Base-by-base conservation (phyloP, 192 early-diverging fungal species). In the Spizellomyces punctatus region DNA sequence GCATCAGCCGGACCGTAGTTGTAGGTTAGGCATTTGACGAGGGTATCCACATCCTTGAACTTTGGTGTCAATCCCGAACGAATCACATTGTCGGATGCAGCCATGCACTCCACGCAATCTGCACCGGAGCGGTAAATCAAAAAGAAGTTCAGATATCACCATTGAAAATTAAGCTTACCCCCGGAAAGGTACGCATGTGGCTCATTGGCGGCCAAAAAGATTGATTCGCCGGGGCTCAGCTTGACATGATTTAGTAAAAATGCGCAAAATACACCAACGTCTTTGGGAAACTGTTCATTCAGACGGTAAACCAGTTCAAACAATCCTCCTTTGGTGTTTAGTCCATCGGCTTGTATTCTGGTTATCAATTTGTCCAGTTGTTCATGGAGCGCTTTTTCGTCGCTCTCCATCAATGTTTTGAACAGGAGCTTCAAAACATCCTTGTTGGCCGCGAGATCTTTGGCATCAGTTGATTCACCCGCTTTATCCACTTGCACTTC, bases 101-200 rank as follows among this genome's bases (percentile, higher is more conserved):
- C 97, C 97, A 99, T 99, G 77, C 96, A 98, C 78, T 99, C 97
- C 52, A 99, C 83, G 78, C 92, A 96, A 79, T 99, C 97, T 92
- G 55, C 2, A 41, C n/a, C 27, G 27, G 27, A 36, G 27, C 27
- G 27, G 56, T 36, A 7, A 76, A 76, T 66, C 16, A 36, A 62
- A 75, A 14, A 49, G 46, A 8, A 75, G 36, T 58, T 21, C 67
- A 59, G 2, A 22, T n/a, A 58, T 17, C 58, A 22, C 14, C 59
- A 50, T 54, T 45, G 0, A 0, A n/a, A 67, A 58, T 6, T 16
- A 63, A 6, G 70, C 72, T 17, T 41, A 91, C 91, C 92, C 79
- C 95, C 95, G 59, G 88, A 94, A 52, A 98, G 74, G 66, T 99
- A 99, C 1, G 97, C 96, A 78, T 98, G 96, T 43, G 95, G 97